Percentiles rank a stretch among this genome's conserved stretches.
Evolutionary conservation across 1,284 basidiomycete species (phyloP).

Genomic region (Caloboletus firmus): DNA sequence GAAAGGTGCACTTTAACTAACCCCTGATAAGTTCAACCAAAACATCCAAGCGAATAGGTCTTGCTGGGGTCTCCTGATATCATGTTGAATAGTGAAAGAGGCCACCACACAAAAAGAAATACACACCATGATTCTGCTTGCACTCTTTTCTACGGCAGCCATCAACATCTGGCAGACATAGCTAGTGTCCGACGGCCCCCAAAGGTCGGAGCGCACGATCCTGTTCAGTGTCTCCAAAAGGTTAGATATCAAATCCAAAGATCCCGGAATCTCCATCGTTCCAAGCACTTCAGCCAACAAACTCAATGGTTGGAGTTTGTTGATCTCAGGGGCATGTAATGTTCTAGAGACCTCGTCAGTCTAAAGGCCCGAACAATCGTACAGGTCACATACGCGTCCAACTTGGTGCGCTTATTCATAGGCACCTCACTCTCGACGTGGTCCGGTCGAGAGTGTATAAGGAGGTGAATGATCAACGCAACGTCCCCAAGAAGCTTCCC

Average conservation of each 20-base stretch:
- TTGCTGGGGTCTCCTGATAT: slow-evolving; percentile 47
- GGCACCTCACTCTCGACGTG: slow-evolving; percentile 44
- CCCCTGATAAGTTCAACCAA: slow-evolving; percentile 85
- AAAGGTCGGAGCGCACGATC: slow-evolving; percentile 50
- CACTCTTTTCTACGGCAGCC: slow-evolving; percentile 73
- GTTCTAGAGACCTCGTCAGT: slow-evolving; percentile 15
- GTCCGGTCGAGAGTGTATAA: slow-evolving; percentile 54
- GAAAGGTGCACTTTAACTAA: slow-evolving; percentile 37
- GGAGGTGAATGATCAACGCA: slow-evolving; percentile 55
- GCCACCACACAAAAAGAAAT: neutral
- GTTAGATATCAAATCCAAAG: slow-evolving; percentile 68
- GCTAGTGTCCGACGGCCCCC: slow-evolving; percentile 59
- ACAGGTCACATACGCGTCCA: slow-evolving; percentile 50
- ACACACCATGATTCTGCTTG: slow-evolving; percentile 60
- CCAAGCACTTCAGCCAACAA: slow-evolving; percentile 73
- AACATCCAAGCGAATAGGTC: slow-evolving; percentile 69
- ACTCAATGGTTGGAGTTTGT: slow-evolving; percentile 49
- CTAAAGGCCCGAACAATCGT: neutral
- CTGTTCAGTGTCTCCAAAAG: slow-evolving; percentile 76
- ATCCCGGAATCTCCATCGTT: slow-evolving; percentile 62
- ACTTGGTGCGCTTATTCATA: slow-evolving; percentile 61
- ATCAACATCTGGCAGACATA: slow-evolving; percentile 89
- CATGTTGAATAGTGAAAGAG: slow-evolving; percentile 7
- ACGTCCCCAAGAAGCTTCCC: slow-evolving; percentile 49
- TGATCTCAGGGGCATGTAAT: slow-evolving; percentile 29